Percentiles rank a stretch among this genome's conserved stretches.
Evolutionary conservation across 345 rosid genomes (phyloP).

Genomic region (Carallia brachiata): DNA sequence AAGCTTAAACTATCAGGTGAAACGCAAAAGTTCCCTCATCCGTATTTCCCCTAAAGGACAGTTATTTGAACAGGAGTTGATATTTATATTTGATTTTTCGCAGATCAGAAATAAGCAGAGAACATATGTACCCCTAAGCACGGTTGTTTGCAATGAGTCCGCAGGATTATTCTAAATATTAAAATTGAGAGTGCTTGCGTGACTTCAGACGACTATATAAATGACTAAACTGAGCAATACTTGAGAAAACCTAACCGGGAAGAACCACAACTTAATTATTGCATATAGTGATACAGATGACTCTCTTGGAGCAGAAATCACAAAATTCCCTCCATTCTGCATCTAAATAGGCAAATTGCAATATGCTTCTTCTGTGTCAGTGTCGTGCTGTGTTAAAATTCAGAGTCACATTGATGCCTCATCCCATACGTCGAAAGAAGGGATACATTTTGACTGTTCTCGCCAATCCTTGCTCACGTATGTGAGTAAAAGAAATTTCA

Average conservation of each 20-base stretch:
- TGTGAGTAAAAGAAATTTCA: neutral
- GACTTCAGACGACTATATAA: neutral
- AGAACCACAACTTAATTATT: too few species aligned
- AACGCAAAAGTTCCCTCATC: conserved; percentile 11
- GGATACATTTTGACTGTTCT: conserved; percentile 7
- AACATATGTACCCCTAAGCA: neutral
- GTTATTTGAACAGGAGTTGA: neutral
- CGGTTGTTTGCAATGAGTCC: too few species aligned
- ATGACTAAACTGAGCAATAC: too few species aligned
- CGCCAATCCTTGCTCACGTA: conserved; percentile 9
- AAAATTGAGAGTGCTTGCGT: neutral
- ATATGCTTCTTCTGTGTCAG: too few species aligned
- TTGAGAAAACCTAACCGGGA: too few species aligned
- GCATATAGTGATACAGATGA: too few species aligned
- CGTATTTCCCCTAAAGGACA: neutral
- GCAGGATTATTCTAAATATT: too few species aligned
- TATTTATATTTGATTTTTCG: conserved; percentile 20
- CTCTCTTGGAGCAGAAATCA: too few species aligned
- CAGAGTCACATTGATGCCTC: conserved; percentile 2
- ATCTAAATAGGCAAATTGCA: too few species aligned
- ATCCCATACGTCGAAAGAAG: neutral
- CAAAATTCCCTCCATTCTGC: too few species aligned
- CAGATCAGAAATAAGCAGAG: conserved; percentile 14
- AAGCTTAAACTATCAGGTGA: too few species aligned
- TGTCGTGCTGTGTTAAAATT: neutral